Base-by-base conservation (phyloP, 805 yeast species). In the Candida tallmaniae region DNA sequence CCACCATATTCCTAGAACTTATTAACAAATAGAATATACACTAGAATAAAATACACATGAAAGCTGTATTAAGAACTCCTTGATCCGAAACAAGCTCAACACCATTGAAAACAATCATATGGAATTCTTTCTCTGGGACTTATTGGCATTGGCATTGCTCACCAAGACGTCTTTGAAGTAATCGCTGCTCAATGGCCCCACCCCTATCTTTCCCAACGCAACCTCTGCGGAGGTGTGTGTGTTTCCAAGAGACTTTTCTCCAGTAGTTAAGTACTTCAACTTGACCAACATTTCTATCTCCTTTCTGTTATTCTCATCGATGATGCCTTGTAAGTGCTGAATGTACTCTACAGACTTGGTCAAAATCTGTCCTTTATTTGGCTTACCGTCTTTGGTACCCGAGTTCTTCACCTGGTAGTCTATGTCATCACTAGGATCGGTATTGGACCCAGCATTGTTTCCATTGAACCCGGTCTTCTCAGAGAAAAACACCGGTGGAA, bases 301-400 rank as follows among this genome's bases (percentile, higher is more conserved):
- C 40, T 73, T 74, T 37, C 90, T 66, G 57, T 87, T 87, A 47
- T 78, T 83, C 36, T 76, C 77, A 52, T 87, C 96, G 39, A 87
- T 85, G 38, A 74, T 66, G 40, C 75, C 78, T 52, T 85, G 94
- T 23, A 85, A 56, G 40, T 60, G 61, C 39, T 74, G 78, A 27
- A 84, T 74, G 48, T 82, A 83, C 41, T 81, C 88, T 2, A 83
- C 88, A 0, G 86, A 74, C 49, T 80, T 83, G 6, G 85, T 73
- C 39, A 84, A 61, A 2, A 84, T 82, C 52, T 83, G 90, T 2
- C 94, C 94, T 58, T 84, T 84, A 50, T 83, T 83, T 0, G 94
- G 94, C 45, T 81, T 83, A 2, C 90, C 93, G 48, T 83, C 90
- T 43, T 80, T 82, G 1, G 90, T 83, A 0, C 90, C 90, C 4